Conservation (phyloP, 2,329 filamentous ascomycete genomes). For the Coleophoma crateriformis region DNA sequence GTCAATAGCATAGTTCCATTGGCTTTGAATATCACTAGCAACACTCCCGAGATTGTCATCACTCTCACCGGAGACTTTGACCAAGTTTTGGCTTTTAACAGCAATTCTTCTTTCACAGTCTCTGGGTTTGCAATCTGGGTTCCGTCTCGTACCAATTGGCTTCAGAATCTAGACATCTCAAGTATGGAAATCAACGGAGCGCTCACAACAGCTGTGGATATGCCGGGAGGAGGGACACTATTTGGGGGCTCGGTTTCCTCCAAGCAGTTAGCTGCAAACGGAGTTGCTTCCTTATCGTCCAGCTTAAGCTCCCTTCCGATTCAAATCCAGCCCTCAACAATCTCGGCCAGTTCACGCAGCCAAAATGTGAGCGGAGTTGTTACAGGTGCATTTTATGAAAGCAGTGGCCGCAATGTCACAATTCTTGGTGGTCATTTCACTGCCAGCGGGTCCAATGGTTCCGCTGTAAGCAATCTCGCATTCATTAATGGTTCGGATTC, state of each 20-base stretch:
- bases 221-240: constrained; percentile 55
- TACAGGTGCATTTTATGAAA: constrained; percentile 71
- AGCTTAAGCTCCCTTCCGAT: constrained; percentile 53
- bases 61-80: constrained; percentile 78
- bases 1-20: constrained; percentile 73
- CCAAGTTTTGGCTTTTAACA: constrained; percentile 62
- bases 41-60: constrained; percentile 66
- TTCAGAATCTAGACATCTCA: constrained; percentile 67
- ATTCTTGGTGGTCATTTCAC: constrained; percentile 85
- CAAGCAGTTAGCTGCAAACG: constrained; percentile 65
- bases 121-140: constrained; percentile 89
- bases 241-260: constrained; percentile 82
- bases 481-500: constrained; percentile 74
- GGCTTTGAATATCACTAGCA: constrained; percentile 68
- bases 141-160: constrained; percentile 78
- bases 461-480: constrained; percentile 70
- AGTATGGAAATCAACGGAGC: constrained; percentile 65
- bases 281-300: constrained; percentile 59
- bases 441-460: constrained; percentile 61
- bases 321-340: constrained; percentile 39
- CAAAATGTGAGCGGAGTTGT: constrained; percentile 61
- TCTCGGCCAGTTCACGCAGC: constrained; percentile 29
- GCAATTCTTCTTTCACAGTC: constrained; percentile 54
- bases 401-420: constrained; percentile 70
- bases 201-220: constrained; percentile 64